A percentile compares a stretch with the other conserved stretches of the same genome.
Conservation (phyloP, 2,329 filamentous ascomycete species). For the Aspergillus fischeri region DNA sequence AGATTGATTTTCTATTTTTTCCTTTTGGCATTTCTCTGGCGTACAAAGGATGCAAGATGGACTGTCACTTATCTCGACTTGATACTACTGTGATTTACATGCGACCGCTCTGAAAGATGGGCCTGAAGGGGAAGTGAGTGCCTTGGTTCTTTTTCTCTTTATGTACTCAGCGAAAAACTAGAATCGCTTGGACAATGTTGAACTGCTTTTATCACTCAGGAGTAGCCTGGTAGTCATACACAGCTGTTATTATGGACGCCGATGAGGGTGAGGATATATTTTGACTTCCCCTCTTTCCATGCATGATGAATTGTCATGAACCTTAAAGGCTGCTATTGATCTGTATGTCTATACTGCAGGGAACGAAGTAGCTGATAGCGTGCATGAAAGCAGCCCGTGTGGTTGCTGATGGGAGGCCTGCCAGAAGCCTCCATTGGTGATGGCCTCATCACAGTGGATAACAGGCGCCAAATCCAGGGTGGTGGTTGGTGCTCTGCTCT, state of each 20-base stretch:
- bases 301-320: not conserved
- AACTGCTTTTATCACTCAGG: not conserved
- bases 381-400: not conserved
- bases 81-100: constrained; percentile 4
- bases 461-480: constrained; percentile 15
- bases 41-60: constrained; percentile 18
- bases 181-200: not conserved
- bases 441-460: constrained; percentile 2
- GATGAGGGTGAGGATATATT: too few relatives aligned
- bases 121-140: not conserved
- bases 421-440: not conserved
- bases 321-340: not conserved
- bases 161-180: not conserved
- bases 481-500: constrained; percentile 9
- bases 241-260: not conserved
- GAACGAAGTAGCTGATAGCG: not conserved
- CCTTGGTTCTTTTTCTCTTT: not conserved
- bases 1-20: constrained; percentile 2
- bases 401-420: not conserved
- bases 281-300: not conserved
- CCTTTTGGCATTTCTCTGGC: constrained; percentile 22
- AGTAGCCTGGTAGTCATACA: not conserved
- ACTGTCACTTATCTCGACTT: constrained; percentile 7
- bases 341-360: not conserved
- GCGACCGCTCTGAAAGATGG: not conserved